Conservation (phyloP, 2,329 filamentous ascomycete species). For the Pseudopithomyces maydicus region DNA sequence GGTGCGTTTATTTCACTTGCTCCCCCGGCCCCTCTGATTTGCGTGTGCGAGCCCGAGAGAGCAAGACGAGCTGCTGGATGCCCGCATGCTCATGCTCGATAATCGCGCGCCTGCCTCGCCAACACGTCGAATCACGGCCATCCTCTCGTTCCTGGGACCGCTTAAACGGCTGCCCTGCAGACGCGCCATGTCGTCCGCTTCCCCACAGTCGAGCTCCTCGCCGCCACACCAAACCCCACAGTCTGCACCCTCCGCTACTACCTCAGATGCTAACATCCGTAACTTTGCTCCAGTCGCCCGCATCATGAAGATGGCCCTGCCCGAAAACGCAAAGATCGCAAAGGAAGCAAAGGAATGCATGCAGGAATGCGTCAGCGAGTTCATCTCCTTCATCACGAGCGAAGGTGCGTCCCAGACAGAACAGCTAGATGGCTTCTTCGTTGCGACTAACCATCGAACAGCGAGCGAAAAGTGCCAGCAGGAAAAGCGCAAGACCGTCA, state of each 20-base stretch:
- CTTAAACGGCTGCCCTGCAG: constrained; percentile 48
- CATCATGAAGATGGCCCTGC: constrained; percentile 98
- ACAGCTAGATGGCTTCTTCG: no score
- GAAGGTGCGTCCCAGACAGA: constrained; percentile 81
- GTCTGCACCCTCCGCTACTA: constrained; percentile 37
- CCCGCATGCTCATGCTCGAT: constrained; percentile 49
- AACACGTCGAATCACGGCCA: constrained; percentile 52
- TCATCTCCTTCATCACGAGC: constrained; percentile 99
- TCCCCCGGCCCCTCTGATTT: constrained; percentile 43
- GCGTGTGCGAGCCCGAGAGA: constrained; percentile 37
- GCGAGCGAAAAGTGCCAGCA: constrained; percentile 99
- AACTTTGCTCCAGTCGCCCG: constrained; percentile 96
- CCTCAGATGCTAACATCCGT: constrained; percentile 88
- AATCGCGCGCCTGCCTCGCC: constrained; percentile 54
- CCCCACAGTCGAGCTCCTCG: constrained; percentile 43
- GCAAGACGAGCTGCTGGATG: constrained; percentile 53
- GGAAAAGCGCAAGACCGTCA: constrained; percentile 98
- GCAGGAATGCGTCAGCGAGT: constrained; percentile 99
- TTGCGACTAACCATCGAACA: no score
- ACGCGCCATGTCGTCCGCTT: constrained; percentile 52
- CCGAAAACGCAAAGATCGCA: constrained; percentile 98
- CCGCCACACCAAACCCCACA: constrained; percentile 37
- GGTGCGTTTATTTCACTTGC: constrained; percentile 70
- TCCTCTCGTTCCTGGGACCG: constrained; percentile 31
- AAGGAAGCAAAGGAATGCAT: constrained; percentile 99